phyloP scores from a whole-genome alignment of 768 basidiomycete species.

The Lentinula raphanica region DNA sequence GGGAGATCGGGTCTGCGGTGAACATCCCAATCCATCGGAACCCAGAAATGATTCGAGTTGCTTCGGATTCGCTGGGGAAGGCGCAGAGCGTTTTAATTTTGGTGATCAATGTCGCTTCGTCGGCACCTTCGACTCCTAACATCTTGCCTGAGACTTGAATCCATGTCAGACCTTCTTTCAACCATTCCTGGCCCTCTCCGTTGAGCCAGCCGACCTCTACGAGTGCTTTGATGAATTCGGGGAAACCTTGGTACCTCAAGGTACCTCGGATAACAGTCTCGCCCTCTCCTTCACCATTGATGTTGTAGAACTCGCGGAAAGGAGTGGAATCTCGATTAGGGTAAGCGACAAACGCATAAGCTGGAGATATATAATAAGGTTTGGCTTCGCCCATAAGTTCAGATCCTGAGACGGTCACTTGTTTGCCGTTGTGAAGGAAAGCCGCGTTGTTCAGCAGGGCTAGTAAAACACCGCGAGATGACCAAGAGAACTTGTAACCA shows the following conservation, averaged over 20 bases:
- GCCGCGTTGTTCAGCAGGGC: constrained; percentile 89
- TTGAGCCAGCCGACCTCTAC: constrained; percentile 87
- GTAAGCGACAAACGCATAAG: constrained; percentile 94
- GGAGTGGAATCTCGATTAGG: constrained; percentile 93
- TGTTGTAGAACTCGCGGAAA: constrained; percentile 87
- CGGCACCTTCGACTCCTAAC: constrained; percentile 58
- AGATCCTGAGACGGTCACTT: constrained; percentile 62
- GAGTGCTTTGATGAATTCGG: constrained; percentile 84
- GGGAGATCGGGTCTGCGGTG: constrained; percentile 56
- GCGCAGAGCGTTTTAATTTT: constrained; percentile 64
- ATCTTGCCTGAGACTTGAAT: constrained; percentile 75
- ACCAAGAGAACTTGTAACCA: constrained; percentile 99
- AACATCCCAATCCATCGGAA: constrained; percentile 93
- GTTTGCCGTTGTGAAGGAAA: constrained; percentile 63
- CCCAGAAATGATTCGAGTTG: constrained; percentile 78
- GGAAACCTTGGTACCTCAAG: constrained; percentile 94
- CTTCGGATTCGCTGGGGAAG: constrained; percentile 70
- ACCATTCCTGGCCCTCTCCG: constrained; percentile 69
- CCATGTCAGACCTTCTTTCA: constrained; percentile 75
- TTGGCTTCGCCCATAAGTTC: constrained; percentile 89
- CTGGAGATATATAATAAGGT: constrained; percentile 93
- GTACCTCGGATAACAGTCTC: constrained; percentile 92
- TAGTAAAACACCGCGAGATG: constrained; percentile 90
- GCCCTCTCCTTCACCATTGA: constrained; percentile 65
- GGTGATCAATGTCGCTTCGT: constrained; percentile 75